These are phyloP conservation scores for Geum urbanum DNA, from an alignment of 306 rosid species.

Conservation along the genomic window DNA sequence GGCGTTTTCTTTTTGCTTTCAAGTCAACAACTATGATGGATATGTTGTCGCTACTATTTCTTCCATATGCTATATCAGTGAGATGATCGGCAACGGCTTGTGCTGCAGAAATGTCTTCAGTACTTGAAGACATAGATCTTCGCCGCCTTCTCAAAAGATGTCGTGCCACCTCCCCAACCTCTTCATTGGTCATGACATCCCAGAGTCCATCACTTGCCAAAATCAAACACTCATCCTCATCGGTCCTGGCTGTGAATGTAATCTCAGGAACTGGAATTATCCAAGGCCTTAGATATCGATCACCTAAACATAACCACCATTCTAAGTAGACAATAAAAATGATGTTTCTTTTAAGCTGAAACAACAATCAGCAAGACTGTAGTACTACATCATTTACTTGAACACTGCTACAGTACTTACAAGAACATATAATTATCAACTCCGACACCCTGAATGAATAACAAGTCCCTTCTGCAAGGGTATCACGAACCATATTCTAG, in stretches of 20 bases:
- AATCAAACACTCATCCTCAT: conserved; percentile 72
- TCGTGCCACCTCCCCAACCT: conserved; percentile 73
- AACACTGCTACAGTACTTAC: neutral
- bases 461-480: neutral
- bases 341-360: neutral
- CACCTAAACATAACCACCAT: conserved; percentile 46
- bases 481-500: neutral
- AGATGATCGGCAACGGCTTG: conserved; percentile 69
- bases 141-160: conserved; percentile 61
- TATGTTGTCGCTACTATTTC: conserved; percentile 69
- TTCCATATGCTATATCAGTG: conserved; percentile 63
- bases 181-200: conserved; percentile 83
- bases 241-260: conserved; percentile 55
- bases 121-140: conserved; percentile 22
- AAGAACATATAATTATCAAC: neutral
- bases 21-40: conserved; percentile 75
- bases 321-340: too few relatives aligned
- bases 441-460: neutral
- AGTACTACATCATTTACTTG: neutral
- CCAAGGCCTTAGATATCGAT: conserved; percentile 78
- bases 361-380: neutral
- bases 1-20: conserved; percentile 58
- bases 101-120: conserved; percentile 50
- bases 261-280: conserved; percentile 79
- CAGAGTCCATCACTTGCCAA: conserved; percentile 87